Evolutionary conservation across 805 yeast genomes (phyloP), one percentile per base, ranked within the genome.

Genomic region (Scheffersomyces ergatensis): DNA sequence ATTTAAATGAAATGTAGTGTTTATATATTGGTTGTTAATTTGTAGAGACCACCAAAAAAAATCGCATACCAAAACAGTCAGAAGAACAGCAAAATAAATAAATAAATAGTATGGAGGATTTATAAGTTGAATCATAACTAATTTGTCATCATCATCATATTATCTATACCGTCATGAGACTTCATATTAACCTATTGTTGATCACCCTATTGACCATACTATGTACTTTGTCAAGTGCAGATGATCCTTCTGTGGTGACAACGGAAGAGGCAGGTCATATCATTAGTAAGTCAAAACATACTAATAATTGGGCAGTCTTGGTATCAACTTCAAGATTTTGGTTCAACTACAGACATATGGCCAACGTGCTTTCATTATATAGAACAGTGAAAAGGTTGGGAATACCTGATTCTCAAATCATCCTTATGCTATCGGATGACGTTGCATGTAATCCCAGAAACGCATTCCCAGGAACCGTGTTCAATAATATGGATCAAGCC

Each of bases 311-410:
- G 83, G 92, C 99, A 0, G 98, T 93, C 4, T 67, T 93, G 34
- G 97, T 93, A 29, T 89, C 96, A 2, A 92, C 99, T 1, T 89
- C 97, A 11, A 71, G 98, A 44, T 93, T 93, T 66, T 93, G 99
- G 99, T 93, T 93, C 74, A 93, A 93, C 63, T 93, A 93, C 59
- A 76, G 99, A 59, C 99, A 93, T 62, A 88, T 92, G 89, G 98
- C 99, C 29, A 93, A 93, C 63, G 96, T 86, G 23, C 70, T 93
- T 50, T 85, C 96, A 57, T 82, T 93, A 78, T 93, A 93, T 68
- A 76, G 99, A 51, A 93, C 98, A 0, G 98, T 93, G 29, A 93
- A 92, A 63, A 74, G 99, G 52, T 66, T 93, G 38, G 99, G 99
- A 2, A 93, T 93, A 19, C 99, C 99, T 0, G 99, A 93, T 65